A percentile compares a stretch with the other conserved stretches of the same genome.
phyloP scores from a whole-genome alignment of 2,329 filamentous ascomycete species.

The Pyrenophora teres region DNA sequence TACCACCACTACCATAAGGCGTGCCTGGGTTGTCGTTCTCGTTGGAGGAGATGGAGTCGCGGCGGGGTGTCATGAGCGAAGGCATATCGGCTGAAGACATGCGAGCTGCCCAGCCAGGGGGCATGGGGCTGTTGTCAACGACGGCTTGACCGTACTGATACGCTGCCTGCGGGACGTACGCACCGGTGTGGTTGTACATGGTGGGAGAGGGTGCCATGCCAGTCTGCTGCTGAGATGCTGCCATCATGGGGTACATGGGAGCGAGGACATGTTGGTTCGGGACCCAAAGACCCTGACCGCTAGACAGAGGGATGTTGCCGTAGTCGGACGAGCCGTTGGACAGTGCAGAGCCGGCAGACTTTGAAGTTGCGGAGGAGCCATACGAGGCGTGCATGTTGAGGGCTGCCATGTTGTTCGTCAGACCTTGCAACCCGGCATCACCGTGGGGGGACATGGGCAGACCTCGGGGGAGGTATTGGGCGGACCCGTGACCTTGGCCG shows the following conservation, averaged over 20 bases:
- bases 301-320: slow-evolving; percentile 36
- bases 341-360: slow-evolving; percentile 40
- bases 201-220: slow-evolving; percentile 43
- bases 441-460: slow-evolving; percentile 39
- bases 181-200: slow-evolving; percentile 53
- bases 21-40: slow-evolving; percentile 59
- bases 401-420: slow-evolving; percentile 44
- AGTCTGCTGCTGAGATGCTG: slow-evolving; percentile 38
- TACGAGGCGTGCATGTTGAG: slow-evolving; percentile 45
- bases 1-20: slow-evolving; percentile 50
- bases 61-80: slow-evolving; percentile 57
- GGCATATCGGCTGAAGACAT: slow-evolving; percentile 55
- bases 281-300: slow-evolving; percentile 47
- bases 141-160: slow-evolving; percentile 53
- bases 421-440: slow-evolving; percentile 39
- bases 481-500: slow-evolving; percentile 37
- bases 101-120: slow-evolving; percentile 52
- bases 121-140: slow-evolving; percentile 54
- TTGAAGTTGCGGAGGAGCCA: slow-evolving; percentile 38
- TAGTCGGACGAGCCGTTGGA: slow-evolving; percentile 44
- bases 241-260: slow-evolving; percentile 44
- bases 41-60: slow-evolving; percentile 58
- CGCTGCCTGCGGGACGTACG: slow-evolving; percentile 50
- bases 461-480: slow-evolving; percentile 45
- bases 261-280: slow-evolving; percentile 44